These are phyloP conservation scores for Fusarium proliferatum DNA, from an alignment of 2,329 filamentous ascomycete genomes.

Conservation along the genomic window DNA sequence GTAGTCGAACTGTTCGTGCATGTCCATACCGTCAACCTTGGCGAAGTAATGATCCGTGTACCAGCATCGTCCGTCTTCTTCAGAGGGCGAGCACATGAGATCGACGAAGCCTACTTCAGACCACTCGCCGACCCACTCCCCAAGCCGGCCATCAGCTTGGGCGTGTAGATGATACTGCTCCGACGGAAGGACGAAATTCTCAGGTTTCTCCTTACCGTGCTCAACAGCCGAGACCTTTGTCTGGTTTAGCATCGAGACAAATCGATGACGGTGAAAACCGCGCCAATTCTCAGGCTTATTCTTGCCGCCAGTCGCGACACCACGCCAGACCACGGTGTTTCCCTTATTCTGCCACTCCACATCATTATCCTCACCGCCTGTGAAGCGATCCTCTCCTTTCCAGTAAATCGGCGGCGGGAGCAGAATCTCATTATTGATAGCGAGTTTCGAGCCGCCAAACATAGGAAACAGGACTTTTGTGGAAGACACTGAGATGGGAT, in stretches of 20 bases:
- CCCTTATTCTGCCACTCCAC: constrained; percentile 67
- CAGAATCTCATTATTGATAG: constrained; percentile 76
- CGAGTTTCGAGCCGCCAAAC: constrained; percentile 76
- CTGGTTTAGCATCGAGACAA: constrained; percentile 77
- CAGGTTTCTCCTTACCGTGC: constrained; percentile 51
- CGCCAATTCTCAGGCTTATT: constrained; percentile 73
- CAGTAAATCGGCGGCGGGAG: constrained; percentile 78
- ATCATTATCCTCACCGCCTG: constrained; percentile 62
- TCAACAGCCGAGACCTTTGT: constrained; percentile 66
- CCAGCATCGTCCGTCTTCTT: constrained; percentile 54
- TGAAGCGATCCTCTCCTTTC: constrained; percentile 71
- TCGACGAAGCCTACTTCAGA: constrained; percentile 65
- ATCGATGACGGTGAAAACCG: constrained; percentile 79
- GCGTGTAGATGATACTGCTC: constrained; percentile 60
- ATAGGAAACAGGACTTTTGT: constrained; percentile 71
- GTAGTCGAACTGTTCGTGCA: constrained; percentile 66
- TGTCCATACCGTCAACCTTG: constrained; percentile 52
- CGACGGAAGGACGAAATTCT: constrained; percentile 66
- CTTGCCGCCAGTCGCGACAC: constrained; percentile 72
- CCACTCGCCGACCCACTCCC: constrained; percentile 61
- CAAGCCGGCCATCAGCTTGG: constrained; percentile 57
- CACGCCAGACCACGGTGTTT: constrained; percentile 69
- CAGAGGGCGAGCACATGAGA: constrained; percentile 60
- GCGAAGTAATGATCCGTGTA: constrained; percentile 62
- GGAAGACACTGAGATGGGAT: constrained; percentile 66